Evolutionary conservation across 768 basidiomycete species (phyloP), one percentile per base, ranked within the genome.

Genomic region (Chalciporus chontae): DNA sequence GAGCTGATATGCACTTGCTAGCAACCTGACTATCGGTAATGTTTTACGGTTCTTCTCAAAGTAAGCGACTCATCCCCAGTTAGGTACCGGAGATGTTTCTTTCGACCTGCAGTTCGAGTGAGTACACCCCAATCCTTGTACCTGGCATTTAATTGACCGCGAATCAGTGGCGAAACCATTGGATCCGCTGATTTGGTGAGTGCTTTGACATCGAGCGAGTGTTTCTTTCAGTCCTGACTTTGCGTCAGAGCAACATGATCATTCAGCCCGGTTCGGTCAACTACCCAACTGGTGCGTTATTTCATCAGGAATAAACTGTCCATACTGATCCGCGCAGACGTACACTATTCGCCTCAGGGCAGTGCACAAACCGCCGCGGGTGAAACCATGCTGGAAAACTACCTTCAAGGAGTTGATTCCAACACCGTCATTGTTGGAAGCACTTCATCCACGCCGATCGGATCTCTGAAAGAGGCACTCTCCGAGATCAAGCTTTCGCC

Each of bases 261-360:
- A 80, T 87, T 50, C 58, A 73, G 14, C 85, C 86, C 0, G 85
- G 84, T 21, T 77, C 76, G 49, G 64, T 69, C 38, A 72, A 66
- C 38, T 84, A 86, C 55, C 65, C 80, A 3, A 85, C 81, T 40
- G 74, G 80, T 79, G 50, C 32, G 66, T 38, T 14, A 24, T 26
- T 44, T 34, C 7, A 10, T 26, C 26, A 26, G 7, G 26, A 32
- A 8, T 14, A 19, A 11, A 40, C 37, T 6, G 10, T 29, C 15
- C 7, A 24, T 7, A 10, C 42, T 60, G 11, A 64, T 15, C 40
- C 23, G 19, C 9, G 4, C 51, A 77, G 83, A 81, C 50, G 83
- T 88, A 5, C 72, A 81, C 43, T 87, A 76, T 65, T 72, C 78
- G 9, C 80, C 83, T 0, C 78, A 81, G 53, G 80, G 80, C 6